Base-by-base conservation (phyloP, 371 early-diverging fungal genomes). In the Syncephalastrum sp. region DNA sequence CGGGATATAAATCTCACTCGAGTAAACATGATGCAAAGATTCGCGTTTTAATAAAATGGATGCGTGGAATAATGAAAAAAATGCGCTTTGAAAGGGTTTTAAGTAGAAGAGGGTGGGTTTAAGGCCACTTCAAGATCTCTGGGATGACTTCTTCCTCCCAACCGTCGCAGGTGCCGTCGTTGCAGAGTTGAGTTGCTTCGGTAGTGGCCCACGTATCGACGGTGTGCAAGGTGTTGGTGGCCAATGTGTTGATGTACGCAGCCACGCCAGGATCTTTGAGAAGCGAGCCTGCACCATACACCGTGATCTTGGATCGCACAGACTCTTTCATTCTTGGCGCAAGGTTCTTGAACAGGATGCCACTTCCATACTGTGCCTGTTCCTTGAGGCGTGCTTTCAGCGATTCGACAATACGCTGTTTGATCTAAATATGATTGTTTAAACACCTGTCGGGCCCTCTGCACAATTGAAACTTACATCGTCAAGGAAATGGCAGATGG, bases 401-500 rank as follows among this genome's bases (percentile, higher is more conserved):
- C 21, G 38, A 41, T 15, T 60, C 67, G 15, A 75, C 50, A 58
- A 71, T 68, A 56, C 79, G 76, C 42, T 52, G 54, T 60, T 79
- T 79, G 19, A 74, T 70, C 70, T 79, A 51, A 25, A 45, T 47
- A 2, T 33, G 7, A 3, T 10, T 8, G 38, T 33, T 42, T 47
- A 41, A 16, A 33, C 38, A 6, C 2, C 21, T 21, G 10, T 33
- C 1, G 10, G 38, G 12, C 2, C 12, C 2, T 10, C 8, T 1
- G 10, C 7, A 10, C 38, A 6, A 0, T 12, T 8, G 15, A 21
- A 23, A 59, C 63, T 58, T 67, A 71, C 71, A 24, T 42, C 29
- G 24, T 53, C 47, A 64, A 86, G 72, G 51, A 76, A 80, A 63
- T 86, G 77, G 60, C 86, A 86, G 55, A 86, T 81, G 19, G 84